Conservation (phyloP, 768 basidiomycete species). For the Nidularia pulvinata region DNA sequence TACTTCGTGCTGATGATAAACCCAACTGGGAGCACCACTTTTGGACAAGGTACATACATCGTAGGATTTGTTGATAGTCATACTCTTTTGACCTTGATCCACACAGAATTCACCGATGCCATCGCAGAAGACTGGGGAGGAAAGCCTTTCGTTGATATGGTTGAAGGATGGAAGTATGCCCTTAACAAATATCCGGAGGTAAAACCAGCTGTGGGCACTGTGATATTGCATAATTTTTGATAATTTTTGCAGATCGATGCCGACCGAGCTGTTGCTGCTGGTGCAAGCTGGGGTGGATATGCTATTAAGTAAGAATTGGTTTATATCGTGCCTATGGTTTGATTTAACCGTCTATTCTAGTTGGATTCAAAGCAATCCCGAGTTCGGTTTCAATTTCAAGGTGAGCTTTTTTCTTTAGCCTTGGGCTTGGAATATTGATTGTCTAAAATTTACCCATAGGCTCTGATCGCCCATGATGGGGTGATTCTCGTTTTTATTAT, state of each 20-base stretch:
- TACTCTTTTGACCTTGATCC: not conserved
- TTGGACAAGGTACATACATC: constrained; percentile 68
- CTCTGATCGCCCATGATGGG: constrained; percentile 91
- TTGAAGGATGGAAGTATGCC: constrained; percentile 72
- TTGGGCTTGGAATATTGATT: not conserved
- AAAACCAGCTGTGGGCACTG: not conserved
- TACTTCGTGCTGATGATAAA: constrained; percentile 90
- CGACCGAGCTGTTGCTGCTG: constrained; percentile 73
- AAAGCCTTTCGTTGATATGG: constrained; percentile 80
- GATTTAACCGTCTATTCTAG: constrained; percentile 29
- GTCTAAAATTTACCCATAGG: constrained; percentile 23
- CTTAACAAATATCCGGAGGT: constrained; percentile 73
- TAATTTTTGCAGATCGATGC: constrained; percentile 52
- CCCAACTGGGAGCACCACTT: constrained; percentile 93
- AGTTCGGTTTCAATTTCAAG: constrained; percentile 88
- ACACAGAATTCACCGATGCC: constrained; percentile 73
- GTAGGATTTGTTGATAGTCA: not conserved
- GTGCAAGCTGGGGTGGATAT: constrained; percentile 87
- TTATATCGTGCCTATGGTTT: not conserved
- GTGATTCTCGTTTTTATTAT: constrained; percentile 28
- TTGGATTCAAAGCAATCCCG: constrained; percentile 95
- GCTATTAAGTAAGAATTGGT: constrained; percentile 69
- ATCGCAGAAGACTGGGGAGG: constrained; percentile 86
- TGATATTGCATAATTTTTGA: not conserved
- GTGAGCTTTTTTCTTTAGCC: constrained; percentile 12